phyloP scores from a whole-genome alignment of 495 filamentous ascomycete species.

The Astrothelium macrocarpum region DNA sequence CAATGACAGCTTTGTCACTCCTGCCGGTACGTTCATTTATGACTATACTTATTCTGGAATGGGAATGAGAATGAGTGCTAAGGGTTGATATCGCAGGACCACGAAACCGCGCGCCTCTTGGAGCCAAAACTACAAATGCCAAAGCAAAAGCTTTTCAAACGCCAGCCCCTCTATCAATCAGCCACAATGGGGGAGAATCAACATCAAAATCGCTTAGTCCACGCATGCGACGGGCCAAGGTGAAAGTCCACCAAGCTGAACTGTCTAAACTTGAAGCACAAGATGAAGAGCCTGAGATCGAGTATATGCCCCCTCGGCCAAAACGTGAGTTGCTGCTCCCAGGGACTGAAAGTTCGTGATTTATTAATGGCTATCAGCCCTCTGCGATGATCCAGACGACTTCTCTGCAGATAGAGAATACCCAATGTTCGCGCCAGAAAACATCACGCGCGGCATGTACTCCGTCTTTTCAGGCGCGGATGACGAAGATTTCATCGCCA shows the following conservation, averaged over 20 bases:
- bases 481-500: conserved; percentile 53
- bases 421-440: conserved; percentile 45
- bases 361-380: conserved; percentile 42
- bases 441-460: conserved; percentile 59
- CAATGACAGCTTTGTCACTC: conserved; percentile 62
- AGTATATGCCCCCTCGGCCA: conserved; percentile 64
- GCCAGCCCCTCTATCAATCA: conserved; percentile 41
- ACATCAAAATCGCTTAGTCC: conserved; percentile 38
- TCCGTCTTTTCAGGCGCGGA: conserved; percentile 56
- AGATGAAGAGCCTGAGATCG: conserved; percentile 62
- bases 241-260: conserved; percentile 38
- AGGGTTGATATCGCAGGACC: conserved; percentile 38
- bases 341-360: neutral
- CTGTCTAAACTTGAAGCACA: conserved; percentile 33
- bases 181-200: conserved; percentile 38
- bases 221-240: conserved; percentile 39
- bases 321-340: conserved; percentile 34
- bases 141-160: conserved; percentile 66
- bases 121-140: conserved; percentile 91
- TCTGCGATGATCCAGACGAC: conserved; percentile 69
- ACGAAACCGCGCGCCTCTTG: conserved; percentile 68
- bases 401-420: conserved; percentile 41
- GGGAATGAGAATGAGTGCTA: conserved; percentile 1
- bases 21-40: conserved; percentile 53
- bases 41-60: neutral